Conservation (phyloP, 768 basidiomycete species). For the Podaxis sp. region DNA sequence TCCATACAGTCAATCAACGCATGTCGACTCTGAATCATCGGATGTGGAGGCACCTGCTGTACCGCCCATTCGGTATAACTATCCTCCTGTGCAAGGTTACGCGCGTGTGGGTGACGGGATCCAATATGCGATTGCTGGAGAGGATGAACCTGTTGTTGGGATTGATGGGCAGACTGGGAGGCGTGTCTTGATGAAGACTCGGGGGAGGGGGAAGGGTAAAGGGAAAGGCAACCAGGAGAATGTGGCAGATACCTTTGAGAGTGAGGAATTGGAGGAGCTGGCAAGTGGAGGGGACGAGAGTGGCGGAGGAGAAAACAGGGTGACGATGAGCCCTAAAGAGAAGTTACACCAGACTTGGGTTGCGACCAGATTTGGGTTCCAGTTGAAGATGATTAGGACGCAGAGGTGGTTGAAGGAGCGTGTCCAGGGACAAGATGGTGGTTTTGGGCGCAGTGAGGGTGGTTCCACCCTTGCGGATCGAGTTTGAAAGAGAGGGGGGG, state of each 20-base stretch:
- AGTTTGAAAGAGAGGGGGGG: neutral
- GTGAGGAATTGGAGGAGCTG: neutral
- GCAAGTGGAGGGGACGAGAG: neutral
- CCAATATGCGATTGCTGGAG: neutral
- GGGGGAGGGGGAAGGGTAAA: neutral
- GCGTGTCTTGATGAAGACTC: neutral
- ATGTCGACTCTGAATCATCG: neutral
- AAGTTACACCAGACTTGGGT: neutral
- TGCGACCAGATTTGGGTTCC: neutral
- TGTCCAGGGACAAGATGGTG: neutral
- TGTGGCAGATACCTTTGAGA: too few relatives aligned
- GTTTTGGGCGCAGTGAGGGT: neutral
- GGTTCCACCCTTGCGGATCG: too few relatives aligned
- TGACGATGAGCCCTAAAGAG: neutral
- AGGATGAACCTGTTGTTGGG: neutral
- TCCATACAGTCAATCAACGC: neutral
- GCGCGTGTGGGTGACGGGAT: neutral
- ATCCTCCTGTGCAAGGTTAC: neutral
- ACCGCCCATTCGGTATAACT: neutral
- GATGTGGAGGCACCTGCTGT: neutral
- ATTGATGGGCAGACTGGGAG: neutral
- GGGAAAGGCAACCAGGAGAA: too few relatives aligned
- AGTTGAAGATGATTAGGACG: constrained; percentile 4
- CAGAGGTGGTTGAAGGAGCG: constrained; percentile 9
- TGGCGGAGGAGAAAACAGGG: neutral